Evolutionary conservation across 768 basidiomycete species (phyloP).

Genomic region (Boletus bicolor): DNA sequence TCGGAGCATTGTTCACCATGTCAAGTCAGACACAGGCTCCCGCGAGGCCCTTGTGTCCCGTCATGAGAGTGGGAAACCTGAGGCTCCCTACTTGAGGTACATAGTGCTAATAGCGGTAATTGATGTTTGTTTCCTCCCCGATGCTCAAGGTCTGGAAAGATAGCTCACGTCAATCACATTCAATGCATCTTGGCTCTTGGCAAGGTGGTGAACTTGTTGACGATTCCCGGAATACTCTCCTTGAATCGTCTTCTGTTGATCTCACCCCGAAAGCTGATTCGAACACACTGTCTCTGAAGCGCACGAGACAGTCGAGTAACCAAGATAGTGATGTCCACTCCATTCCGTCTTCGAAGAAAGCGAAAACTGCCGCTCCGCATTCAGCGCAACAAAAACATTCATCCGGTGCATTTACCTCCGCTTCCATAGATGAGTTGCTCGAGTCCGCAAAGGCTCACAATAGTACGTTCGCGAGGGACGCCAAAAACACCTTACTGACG

Average conservation of each 20-base stretch:
- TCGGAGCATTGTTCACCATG: conserved; percentile 54
- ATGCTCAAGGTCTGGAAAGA: conserved; percentile 28
- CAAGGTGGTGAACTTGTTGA: conserved; percentile 19
- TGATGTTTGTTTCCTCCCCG: background rate
- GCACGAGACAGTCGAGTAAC: conserved; percentile 5
- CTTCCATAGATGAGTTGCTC: conserved; percentile 10
- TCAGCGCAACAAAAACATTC: background rate
- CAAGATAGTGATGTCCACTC: conserved; percentile 3
- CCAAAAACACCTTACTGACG: background rate
- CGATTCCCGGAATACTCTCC: conserved; percentile 18
- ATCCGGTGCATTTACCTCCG: background rate
- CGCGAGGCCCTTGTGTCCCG: background rate
- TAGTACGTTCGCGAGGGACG: conserved; percentile 11
- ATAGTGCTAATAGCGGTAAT: background rate
- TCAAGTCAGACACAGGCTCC: conserved; percentile 8
- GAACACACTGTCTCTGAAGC: conserved; percentile 11
- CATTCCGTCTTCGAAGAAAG: conserved; percentile 10
- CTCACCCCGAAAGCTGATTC: conserved; percentile 9
- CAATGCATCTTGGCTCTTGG: background rate
- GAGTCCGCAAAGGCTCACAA: conserved; percentile 22
- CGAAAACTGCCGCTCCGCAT: background rate
- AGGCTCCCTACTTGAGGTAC: conserved; percentile 8
- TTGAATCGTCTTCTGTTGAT: conserved; percentile 14
- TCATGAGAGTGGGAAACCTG: conserved; percentile 16
- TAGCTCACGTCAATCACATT: conserved; percentile 7